Base-by-base conservation (phyloP, 306 rosid genomes). In the Prinsepia uniflora region DNA sequence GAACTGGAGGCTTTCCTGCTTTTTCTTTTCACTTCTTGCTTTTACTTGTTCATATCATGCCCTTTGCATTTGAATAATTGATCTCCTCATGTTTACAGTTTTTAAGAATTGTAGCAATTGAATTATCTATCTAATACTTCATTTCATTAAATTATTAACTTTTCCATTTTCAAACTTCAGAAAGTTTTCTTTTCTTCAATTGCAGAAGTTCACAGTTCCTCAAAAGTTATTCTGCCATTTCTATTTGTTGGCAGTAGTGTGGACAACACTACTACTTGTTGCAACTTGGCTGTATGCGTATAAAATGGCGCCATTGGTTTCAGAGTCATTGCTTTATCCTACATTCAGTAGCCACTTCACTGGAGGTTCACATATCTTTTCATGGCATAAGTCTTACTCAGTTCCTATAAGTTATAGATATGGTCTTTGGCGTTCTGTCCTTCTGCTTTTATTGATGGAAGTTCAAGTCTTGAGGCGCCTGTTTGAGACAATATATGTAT, bases 201-300 rank as follows among this genome's bases (percentile, higher is more conserved):
- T 77, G 82, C 83, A 93, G 98, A 90, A 75, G 76, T 89, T 88
- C 86, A 89, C 92, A 0, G 81, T 90, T 67, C 89, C 98, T 68
- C 98, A 90, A 63, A 85, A 84, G 50, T 83, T 81, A 70, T 90
- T 90, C 81, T 78, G 72, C 68, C 98, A 93, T 78, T 93, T 93
- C 80, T 93, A 90, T 67, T 74, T 17, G 18, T 71, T 87, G 79
- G 96, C 90, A 70, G 79, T 82, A 7, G 34, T 81, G 39, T 90
- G 98, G 97, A 90, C 98, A 50, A 84, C 96, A 10, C 50, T 90
- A 17, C 71, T 93, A 43, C 94, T 93, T 50, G 85, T 75, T 48
- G 49, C 90, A 48, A 93, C 92, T 70, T 89, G 90, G 96, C 43
- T 74, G 0, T 93, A 87, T 68, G 97, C 97, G 6, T 83, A 80